Conservation (phyloP, 1,139 yeast species). For the Geotrichum restrictum region DNA sequence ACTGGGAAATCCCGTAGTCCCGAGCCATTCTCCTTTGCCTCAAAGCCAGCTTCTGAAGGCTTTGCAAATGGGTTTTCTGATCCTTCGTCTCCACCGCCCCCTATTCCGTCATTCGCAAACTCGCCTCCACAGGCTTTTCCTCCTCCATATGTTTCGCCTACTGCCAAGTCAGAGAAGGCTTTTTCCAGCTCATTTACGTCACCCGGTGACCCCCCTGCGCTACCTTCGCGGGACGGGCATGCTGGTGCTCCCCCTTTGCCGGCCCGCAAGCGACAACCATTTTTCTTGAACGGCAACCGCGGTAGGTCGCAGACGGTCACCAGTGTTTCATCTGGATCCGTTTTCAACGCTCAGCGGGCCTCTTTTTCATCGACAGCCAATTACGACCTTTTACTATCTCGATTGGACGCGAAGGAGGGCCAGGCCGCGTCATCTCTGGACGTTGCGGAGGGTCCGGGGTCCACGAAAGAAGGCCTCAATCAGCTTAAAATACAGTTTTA, state of each 20-base stretch:
- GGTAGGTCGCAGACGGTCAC: conserved; percentile 24
- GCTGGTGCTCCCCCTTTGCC: conserved; percentile 32
- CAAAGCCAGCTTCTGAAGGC: background rate
- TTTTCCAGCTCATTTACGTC: background rate
- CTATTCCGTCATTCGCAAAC: background rate
- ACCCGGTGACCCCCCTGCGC: conserved; percentile 18
- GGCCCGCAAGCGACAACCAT: conserved; percentile 36
- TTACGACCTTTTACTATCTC: conserved; percentile 48
- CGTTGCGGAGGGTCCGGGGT: conserved; percentile 35
- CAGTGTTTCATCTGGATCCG: conserved; percentile 25
- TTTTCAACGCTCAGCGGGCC: conserved; percentile 22
- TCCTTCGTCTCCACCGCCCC: background rate
- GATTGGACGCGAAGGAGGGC: conserved; percentile 43
- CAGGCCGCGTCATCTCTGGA: conserved; percentile 39
- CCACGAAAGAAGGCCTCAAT: conserved; percentile 46
- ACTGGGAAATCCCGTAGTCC: background rate
- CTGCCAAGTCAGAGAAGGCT: background rate
- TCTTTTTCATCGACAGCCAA: conserved; percentile 35
- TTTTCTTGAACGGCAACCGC: conserved; percentile 32
- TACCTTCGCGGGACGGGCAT: conserved; percentile 22
- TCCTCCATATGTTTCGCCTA: background rate
- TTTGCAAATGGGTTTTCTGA: background rate
- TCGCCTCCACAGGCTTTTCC: conserved; percentile 4
- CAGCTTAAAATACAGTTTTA: conserved; percentile 44
- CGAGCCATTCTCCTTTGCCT: background rate